phyloP scores from a whole-genome alignment of 148 eudicot genomes.

The Amaranthus cruentus region DNA sequence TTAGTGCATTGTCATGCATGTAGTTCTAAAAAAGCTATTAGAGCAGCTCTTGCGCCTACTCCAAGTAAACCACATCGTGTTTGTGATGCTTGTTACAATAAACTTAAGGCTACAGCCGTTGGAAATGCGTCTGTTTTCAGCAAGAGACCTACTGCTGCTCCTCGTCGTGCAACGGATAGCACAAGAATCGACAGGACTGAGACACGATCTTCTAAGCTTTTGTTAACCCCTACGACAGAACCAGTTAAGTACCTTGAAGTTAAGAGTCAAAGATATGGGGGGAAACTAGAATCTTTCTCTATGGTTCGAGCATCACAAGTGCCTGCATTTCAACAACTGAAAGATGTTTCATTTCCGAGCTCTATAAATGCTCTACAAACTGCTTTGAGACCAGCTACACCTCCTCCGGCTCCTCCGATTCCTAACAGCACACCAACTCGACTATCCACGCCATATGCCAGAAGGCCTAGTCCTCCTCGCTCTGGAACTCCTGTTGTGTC shows the following conservation, averaged over 20 bases:
- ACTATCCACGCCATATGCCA: constrained; percentile 58
- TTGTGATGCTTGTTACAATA: constrained; percentile 64
- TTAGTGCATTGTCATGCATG: constrained; percentile 71
- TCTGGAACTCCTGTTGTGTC: constrained; percentile 56
- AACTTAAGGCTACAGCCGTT: constrained; percentile 43
- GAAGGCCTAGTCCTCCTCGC: constrained; percentile 72
- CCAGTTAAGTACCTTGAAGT: constrained; percentile 77
- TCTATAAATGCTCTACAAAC: constrained; percentile 62
- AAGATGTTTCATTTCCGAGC: constrained; percentile 71
- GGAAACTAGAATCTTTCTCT: constrained; percentile 38
- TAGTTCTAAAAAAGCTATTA: constrained; percentile 62
- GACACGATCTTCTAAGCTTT: constrained; percentile 41
- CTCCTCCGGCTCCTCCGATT: constrained; percentile 36
- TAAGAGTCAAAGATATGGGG: constrained; percentile 42
- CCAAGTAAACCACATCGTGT: constrained; percentile 84
- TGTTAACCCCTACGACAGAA: constrained; percentile 45
- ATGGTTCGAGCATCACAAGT: constrained; percentile 73
- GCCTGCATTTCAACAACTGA: constrained; percentile 55
- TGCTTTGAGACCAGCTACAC: constrained; percentile 43
- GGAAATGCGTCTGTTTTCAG: constrained; percentile 27
- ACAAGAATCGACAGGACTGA: constrained; percentile 34
- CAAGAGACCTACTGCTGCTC: constrained; percentile 36
- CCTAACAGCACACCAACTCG: constrained; percentile 39
- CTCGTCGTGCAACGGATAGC: constrained; percentile 41
- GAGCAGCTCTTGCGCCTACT: constrained; percentile 77